phyloP scores from a whole-genome alignment of 331 rosid genomes.

The Pyrus hybrid region DNA sequence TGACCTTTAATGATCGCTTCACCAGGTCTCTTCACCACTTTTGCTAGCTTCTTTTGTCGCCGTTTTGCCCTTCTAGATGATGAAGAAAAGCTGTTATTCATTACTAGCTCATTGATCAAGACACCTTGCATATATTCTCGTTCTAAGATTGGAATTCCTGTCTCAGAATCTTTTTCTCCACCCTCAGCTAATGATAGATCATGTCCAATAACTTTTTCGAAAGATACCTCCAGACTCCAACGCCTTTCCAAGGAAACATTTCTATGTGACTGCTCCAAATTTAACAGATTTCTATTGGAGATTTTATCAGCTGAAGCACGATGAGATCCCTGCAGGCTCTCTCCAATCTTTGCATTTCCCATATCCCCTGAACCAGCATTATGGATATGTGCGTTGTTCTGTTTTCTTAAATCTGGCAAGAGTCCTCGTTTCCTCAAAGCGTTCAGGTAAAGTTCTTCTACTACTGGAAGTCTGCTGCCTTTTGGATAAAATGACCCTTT shows the following conservation, averaged over 20 bases:
- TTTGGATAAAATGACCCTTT: constrained; percentile 90
- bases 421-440: constrained; percentile 94
- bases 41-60: constrained; percentile 67
- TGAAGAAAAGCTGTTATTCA: constrained; percentile 59
- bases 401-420: constrained; percentile 81
- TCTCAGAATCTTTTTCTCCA: constrained; percentile 39
- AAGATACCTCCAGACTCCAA: constrained; percentile 97
- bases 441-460: constrained; percentile 77
- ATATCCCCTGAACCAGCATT: constrained; percentile 67
- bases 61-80: constrained; percentile 60
- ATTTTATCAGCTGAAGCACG: constrained; percentile 47
- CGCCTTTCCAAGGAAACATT: constrained; percentile 93
- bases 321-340: constrained; percentile 45
- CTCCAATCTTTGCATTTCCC: constrained; percentile 50
- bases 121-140: constrained; percentile 99
- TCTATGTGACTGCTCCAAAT: constrained; percentile 72
- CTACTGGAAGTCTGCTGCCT: constrained; percentile 75
- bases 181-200: constrained; percentile 46
- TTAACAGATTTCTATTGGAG: constrained; percentile 56
- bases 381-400: constrained; percentile 70
- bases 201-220: constrained; percentile 75
- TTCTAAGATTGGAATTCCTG: constrained; percentile 65
- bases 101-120: constrained; percentile 77
- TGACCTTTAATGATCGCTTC: constrained; percentile 96
- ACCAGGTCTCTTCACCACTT: constrained; percentile 83